phyloP scores from a whole-genome alignment of 179 eudicot species.

The Beta corolliflora region DNA sequence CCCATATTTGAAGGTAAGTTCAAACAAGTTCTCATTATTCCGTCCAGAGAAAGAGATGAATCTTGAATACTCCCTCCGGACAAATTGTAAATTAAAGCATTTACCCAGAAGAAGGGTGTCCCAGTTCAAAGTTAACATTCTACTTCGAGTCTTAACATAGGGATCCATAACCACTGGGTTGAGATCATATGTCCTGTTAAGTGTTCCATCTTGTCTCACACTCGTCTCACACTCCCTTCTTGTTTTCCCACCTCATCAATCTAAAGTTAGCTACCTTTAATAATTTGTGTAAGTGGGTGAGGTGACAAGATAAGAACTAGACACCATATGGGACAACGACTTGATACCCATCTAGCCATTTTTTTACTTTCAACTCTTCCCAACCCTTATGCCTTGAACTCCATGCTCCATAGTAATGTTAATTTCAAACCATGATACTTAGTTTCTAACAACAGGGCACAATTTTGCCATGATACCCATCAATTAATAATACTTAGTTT shows the following conservation, averaged over 20 bases:
- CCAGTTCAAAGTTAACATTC: neutral
- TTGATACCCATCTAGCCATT: too few relatives aligned
- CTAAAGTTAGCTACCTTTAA: too few relatives aligned
- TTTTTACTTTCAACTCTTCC: neutral
- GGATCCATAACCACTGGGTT: neutral
- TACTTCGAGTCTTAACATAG: neutral
- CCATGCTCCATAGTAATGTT: neutral
- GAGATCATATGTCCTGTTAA: too few relatives aligned
- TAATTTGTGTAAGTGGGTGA: too few relatives aligned
- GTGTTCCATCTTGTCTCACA: too few relatives aligned
- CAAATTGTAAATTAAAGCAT: neutral
- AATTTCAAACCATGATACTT: neutral
- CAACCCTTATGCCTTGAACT: neutral
- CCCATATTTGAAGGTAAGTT: slow-evolving; percentile 67
- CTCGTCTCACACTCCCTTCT: too few relatives aligned
- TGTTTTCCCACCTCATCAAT: too few relatives aligned
- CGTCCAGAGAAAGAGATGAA: neutral
- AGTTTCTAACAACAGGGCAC: slow-evolving; percentile 43
- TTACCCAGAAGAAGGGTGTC: neutral
- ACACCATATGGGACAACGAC: too few relatives aligned
- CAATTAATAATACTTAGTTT: slow-evolving; percentile 1
- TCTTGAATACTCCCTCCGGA: neutral
- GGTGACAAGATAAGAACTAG: too few relatives aligned
- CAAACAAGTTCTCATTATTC: neutral
- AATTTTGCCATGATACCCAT: slow-evolving; percentile 69